Percentiles rank a stretch among this genome's conserved stretches.
phyloP scores from a whole-genome alignment of 2,329 filamentous ascomycete genomes.

The Colletotrichum siamense region DNA sequence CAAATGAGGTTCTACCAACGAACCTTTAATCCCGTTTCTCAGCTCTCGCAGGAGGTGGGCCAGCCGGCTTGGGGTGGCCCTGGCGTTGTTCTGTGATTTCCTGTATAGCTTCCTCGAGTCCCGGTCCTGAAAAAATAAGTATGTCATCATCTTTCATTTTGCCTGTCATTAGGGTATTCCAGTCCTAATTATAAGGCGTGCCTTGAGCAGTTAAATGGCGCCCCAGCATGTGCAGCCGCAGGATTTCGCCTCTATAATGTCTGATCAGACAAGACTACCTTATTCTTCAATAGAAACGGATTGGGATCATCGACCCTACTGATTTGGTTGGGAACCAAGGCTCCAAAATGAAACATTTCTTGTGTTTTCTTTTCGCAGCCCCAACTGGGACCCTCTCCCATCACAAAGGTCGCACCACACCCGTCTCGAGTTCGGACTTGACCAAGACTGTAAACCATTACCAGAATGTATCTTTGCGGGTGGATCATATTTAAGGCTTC shows the following conservation, averaged over 20 bases:
- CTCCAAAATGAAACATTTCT: neutral
- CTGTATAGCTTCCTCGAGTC: neutral
- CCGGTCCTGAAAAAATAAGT: neutral
- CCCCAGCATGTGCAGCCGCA: neutral
- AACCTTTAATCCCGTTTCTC: neutral
- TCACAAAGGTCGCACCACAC: neutral
- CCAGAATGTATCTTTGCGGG: neutral
- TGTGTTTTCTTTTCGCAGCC: neutral
- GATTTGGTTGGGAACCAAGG: neutral
- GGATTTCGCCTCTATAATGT: rapidly evolving
- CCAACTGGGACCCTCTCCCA: neutral
- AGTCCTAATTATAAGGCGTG: neutral
- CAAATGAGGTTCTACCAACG: neutral
- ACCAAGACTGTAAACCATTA: neutral
- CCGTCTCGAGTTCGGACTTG: neutral
- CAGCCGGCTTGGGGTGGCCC: neutral
- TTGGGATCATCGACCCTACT: neutral
- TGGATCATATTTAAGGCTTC: no score
- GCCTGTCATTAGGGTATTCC: neutral
- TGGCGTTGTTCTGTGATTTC: neutral
- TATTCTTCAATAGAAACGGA: neutral
- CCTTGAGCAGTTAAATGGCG: neutral
- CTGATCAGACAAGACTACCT: neutral
- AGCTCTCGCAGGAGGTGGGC: neutral
- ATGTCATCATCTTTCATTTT: neutral